Conservation (phyloP, 306 rosid genomes). For the Rubus idaeus region DNA sequence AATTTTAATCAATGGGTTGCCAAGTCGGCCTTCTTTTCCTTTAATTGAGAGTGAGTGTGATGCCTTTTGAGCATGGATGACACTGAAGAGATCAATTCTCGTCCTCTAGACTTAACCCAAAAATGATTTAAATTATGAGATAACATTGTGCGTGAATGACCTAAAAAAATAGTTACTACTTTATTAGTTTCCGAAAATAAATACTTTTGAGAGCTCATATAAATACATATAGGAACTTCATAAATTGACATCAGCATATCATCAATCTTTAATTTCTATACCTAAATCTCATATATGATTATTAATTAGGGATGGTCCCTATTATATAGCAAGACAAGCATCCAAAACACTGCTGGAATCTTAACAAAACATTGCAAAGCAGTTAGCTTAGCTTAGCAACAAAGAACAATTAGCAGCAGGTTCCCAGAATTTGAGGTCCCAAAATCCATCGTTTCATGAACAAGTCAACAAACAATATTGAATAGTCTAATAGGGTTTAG, state of each 20-base stretch:
- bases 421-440: conserved; percentile 26
- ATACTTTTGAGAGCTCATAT: too few relatives aligned
- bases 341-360: not conserved
- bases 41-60: too few relatives aligned
- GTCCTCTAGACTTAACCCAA: too few relatives aligned
- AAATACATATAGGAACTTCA: not conserved
- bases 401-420: not conserved
- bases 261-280: not conserved
- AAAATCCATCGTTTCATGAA: conserved; percentile 5
- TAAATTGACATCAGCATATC: not conserved
- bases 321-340: not conserved
- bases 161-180: too few relatives aligned
- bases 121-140: too few relatives aligned
- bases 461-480: conserved; percentile 21
- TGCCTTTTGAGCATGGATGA: too few relatives aligned
- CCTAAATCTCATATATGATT: not conserved
- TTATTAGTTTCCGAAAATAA: too few relatives aligned
- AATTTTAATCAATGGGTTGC: too few relatives aligned
- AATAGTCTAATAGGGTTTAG: not conserved
- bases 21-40: too few relatives aligned
- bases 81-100: not conserved
- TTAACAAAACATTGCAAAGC: not conserved
- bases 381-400: not conserved
- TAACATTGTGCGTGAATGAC: too few relatives aligned
- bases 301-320: not conserved